phyloP scores from a whole-genome alignment of 257 asterid species.

The Fraxinus excelsior region DNA sequence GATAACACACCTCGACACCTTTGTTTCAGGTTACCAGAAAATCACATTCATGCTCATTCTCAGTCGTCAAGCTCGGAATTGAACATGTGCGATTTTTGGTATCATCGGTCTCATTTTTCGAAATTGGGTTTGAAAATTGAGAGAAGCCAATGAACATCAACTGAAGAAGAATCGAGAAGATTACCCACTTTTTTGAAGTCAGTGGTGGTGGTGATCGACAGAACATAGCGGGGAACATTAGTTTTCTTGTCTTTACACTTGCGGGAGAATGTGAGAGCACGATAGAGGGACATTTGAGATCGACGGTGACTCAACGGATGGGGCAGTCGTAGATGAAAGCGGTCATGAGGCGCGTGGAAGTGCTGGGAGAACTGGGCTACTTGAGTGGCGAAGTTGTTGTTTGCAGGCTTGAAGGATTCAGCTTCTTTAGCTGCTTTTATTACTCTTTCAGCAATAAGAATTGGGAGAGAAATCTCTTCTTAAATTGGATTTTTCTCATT shows the following conservation, averaged over 20 bases:
- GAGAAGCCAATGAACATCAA: constrained; percentile 50
- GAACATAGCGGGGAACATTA: constrained; percentile 50
- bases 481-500: constrained; percentile 43
- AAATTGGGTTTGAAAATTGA: constrained; percentile 34
- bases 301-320: constrained; percentile 47
- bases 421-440: constrained; percentile 47
- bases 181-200: constrained; percentile 43
- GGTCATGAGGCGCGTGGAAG: too few species aligned
- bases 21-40: too few species aligned
- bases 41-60: too few species aligned
- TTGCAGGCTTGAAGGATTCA: constrained; percentile 47
- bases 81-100: too few species aligned
- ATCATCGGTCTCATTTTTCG: neutral
- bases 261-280: constrained; percentile 43
- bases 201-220: constrained; percentile 52
- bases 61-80: too few species aligned
- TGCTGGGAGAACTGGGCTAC: too few species aligned
- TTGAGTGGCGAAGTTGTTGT: constrained; percentile 37
- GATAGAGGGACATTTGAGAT: constrained; percentile 44
- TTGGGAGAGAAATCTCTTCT: constrained; percentile 49
- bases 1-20: too few species aligned
- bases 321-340: constrained; percentile 51
- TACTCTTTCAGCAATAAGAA: constrained; percentile 49
- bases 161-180: constrained; percentile 42
- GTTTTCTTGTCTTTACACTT: constrained; percentile 49